Percentiles rank a stretch among this genome's conserved stretches.
Conservation (phyloP, 306 rosid genomes). For the Fragaria ananassa region DNA sequence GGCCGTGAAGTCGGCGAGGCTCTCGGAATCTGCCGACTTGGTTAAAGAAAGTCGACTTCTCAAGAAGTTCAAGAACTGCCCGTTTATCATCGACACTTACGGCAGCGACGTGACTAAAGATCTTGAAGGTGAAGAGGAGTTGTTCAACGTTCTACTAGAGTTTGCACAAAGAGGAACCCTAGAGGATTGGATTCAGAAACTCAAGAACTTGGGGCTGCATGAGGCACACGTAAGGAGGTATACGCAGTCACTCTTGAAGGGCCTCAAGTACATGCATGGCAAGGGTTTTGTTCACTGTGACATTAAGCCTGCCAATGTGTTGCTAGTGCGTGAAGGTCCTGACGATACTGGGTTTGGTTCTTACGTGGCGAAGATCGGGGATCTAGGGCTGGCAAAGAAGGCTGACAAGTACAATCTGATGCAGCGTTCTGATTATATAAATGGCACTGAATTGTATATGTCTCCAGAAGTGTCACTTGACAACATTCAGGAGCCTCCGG, state of each 20-base stretch:
- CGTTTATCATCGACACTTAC: not conserved
- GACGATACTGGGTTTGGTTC: not conserved
- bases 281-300: constrained; percentile 24
- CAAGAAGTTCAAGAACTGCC: not conserved
- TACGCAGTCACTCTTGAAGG: constrained; percentile 1
- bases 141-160: constrained; percentile 15
- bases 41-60: constrained; percentile 6
- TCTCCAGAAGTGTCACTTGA: not conserved
- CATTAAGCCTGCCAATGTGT: constrained; percentile 12
- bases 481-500: constrained; percentile 8
- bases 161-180: constrained; percentile 14
- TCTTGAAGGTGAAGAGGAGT: not conserved
- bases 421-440: not conserved
- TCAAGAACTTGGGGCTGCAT: not conserved
- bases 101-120: constrained; percentile 1
- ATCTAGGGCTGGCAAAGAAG: constrained; percentile 13
- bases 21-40: not conserved
- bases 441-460: constrained; percentile 12
- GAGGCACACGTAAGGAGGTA: constrained; percentile 2
- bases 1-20: constrained; percentile 9
- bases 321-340: constrained; percentile 1
- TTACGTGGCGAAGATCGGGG: constrained; percentile 14
- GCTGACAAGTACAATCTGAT: not conserved
- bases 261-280: constrained; percentile 2
- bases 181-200: not conserved